Evolutionary conservation across 202 grass and related monocot species (phyloP), one percentile per base, ranked within the genome.

Genomic region (Panicum virgatum): DNA sequence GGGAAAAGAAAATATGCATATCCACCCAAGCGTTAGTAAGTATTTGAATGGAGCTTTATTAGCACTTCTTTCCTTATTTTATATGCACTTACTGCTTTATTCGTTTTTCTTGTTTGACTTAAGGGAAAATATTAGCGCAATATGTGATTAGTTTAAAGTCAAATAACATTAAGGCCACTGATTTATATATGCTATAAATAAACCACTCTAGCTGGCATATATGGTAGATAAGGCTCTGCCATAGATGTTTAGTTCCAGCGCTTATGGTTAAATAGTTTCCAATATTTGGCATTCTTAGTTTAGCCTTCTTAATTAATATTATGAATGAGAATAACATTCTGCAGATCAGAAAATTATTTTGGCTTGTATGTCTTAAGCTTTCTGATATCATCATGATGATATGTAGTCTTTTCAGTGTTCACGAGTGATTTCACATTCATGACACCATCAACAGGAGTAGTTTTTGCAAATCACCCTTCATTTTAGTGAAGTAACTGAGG

Each of bases 1-100:
- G 86, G 69, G 32, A 83, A 77, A 80, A 61, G 64, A 39, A 90
- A 77, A 2, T 75, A 48, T 77, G 75, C 75, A 43, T 84, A 18
- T 80, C 79, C 65, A 73, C 48, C 53, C 27, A 83, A 84, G 79
- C 88, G 76, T 47, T 88, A 83, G 85, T 90, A 85, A 90, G 87
- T 93, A 62, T 82, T 46, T 56, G 7, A 38, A 40, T 40, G 13
- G 15, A 51, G 52, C 19, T 68, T 69, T 6, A 57, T 29, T n/a
- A 26, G 27, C 46, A 77, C n/a, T 40, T 64, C 0, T 80, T 79
- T 78, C 30, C 48, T 30, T 16, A 15, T 13, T 15, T 22, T 56
- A 83, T 83, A 18, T 52, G 37, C 6, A 74, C n/a, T n/a, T n/a
- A n/a, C n/a, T n/a, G n/a, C n/a, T n/a, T n/a, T n/a, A n/a, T n/a